Evolutionary conservation across 2,329 filamentous ascomycete genomes (phyloP), one percentile per base, ranked within the genome.

Genomic region (Ramichloridium luteum): DNA sequence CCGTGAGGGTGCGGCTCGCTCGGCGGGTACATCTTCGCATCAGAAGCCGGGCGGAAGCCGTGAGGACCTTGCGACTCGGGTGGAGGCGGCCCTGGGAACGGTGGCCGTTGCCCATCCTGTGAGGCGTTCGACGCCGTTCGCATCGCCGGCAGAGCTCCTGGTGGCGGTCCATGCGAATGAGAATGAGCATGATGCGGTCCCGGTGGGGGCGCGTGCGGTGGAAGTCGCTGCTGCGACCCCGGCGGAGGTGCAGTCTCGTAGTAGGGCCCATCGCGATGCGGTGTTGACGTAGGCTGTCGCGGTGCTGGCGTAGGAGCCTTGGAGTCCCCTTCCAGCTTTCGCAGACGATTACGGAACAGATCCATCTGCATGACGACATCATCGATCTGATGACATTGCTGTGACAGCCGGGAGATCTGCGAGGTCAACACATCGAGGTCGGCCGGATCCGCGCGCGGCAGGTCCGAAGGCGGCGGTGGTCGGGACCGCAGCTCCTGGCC

Each of bases 341-440:
- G 60, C 13, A 67, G 49, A 27, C 59, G 60, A 33, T 61, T 60
- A 46, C 62, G 64, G 47, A 68, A 50, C 9, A 67, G 57, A 30
- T 65, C 61, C 8, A 67, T 46, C 30, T 61, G 59, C 41, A 67
- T 52, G 39, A 58, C 63, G 27, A 68, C 38, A 4, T 50, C 56
- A 31, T 67, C 63, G 8, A 67, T 49, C 36, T 67, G 63, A 17
- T 57, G 60, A 6, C 57, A 56, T 43, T 62, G 62, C 28, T 52
- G 53, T 5, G 58, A 54, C 14, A 65, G 30, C n/a, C 38, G 32
- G 48, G 15, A 47, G 46, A 29, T 52, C 36, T 60, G 59, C 13
- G 49, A 50, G 6, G 60, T 57, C 36, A 67, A 55, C 8, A 64
- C 47, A 26, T 66, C 61, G 9, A 67, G 47, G 16, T 62, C 59